Percentiles rank a stretch among this genome's conserved stretches.
phyloP scores from a whole-genome alignment of 345 rosid species.

The Melaleuca alternifolia region DNA sequence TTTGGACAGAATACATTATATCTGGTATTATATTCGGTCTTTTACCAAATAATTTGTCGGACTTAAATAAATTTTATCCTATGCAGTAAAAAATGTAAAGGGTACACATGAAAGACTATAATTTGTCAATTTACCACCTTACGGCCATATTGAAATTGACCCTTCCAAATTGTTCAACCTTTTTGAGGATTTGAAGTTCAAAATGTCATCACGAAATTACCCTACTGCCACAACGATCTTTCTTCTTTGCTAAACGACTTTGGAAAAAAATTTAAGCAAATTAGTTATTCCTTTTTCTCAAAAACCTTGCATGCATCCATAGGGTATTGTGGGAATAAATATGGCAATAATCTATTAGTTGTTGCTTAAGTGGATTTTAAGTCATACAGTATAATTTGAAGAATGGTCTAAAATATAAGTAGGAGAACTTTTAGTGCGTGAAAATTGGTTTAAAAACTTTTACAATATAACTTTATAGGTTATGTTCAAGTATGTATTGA shows the following conservation, averaged over 20 bases:
- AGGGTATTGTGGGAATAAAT: not conserved
- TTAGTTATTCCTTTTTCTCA: not conserved
- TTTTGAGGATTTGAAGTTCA: not conserved
- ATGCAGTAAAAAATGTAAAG: not conserved
- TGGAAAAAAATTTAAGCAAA: not conserved
- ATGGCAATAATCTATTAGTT: not conserved
- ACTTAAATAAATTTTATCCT: not conserved
- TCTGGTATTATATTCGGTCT: not conserved
- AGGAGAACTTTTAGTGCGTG: not conserved
- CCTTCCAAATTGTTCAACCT: not conserved
- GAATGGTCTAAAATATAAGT: not conserved
- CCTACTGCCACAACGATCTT: not conserved
- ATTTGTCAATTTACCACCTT: not conserved
- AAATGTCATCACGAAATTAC: not conserved
- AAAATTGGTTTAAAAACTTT: not conserved
- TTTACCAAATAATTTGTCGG: not conserved
- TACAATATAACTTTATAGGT: not conserved
- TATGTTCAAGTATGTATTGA: not conserved
- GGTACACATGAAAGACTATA: too few relatives aligned
- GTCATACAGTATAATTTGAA: not conserved
- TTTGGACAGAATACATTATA: not conserved
- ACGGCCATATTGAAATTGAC: not conserved
- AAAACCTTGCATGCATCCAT: not conserved
- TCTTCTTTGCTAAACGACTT: not conserved
- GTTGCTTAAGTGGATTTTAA: not conserved